Base-by-base conservation (phyloP, 805 yeast genomes). In the Starmerella stigmatis region DNA sequence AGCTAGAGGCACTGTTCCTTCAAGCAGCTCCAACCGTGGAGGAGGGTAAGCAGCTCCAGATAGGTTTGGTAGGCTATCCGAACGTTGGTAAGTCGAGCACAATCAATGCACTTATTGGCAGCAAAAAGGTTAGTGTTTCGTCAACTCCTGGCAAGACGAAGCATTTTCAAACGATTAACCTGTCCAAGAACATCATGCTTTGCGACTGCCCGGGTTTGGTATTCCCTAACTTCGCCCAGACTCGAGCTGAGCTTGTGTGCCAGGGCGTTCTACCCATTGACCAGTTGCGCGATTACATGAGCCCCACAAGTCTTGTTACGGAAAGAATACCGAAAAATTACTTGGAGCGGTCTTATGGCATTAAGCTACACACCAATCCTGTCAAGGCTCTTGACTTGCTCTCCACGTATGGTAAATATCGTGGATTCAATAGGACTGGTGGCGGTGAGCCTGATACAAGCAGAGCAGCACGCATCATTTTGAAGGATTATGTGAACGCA, bases 191-290 rank as follows among this genome's bases (percentile, higher is more conserved):
- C 29, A 92, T 92, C 2, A 72, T 86, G 54, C 70, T 92, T 43
- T 92, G 97, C 66, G 99, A 92, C 72, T 92, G 99, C 71, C 99
- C 99, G 2, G 99, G 99, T 74, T 72, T 92, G 50, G 99, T 92
- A 15, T 92, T 92, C 70, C 98, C 99, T 20, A 92, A 89, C 59
- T 92, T 92, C 62, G 97, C 97, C 6, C 84, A 83, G 61, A 84
- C 96, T 20, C 88, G 86, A 59, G 97, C 94, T 56, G 99, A 92
- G 58, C 73, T 92, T 58, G 98, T 92, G 0, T 86, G 96, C 68
- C 85, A 86, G 60, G 99, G 99, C 73, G 95, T 92, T n/a, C 72
- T 92, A 46, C 99, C 99, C 17, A 92, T 92, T 57, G 98, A 92
- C 66, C 98, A 92, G 65, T 71, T 92, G 50, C 75, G 97, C 60